Evolutionary conservation across 106 monocot genomes (phyloP).

Genomic region (Phalaenopsis aphrodite): DNA sequence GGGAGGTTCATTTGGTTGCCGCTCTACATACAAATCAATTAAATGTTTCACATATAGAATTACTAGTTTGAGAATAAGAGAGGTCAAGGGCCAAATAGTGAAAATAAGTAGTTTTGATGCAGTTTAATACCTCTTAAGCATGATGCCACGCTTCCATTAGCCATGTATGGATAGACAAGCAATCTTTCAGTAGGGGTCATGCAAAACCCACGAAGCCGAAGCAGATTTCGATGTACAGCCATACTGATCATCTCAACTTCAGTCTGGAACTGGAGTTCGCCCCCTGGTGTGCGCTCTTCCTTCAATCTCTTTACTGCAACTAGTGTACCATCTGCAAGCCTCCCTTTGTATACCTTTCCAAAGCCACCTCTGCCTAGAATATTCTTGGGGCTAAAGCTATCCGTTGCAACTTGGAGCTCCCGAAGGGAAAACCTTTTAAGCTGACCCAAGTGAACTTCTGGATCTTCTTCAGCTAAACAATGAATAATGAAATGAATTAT

Average conservation of each 20-base stretch:
- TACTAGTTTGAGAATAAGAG: no score
- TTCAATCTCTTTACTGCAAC: conserved; percentile 87
- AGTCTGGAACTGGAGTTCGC: conserved; percentile 71
- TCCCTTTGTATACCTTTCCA: conserved; percentile 91
- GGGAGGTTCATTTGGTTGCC: conserved; percentile 53
- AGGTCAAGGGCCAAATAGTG: no score
- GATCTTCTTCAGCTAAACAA: conserved; percentile 81
- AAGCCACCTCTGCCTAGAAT: conserved; percentile 91
- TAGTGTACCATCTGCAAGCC: conserved; percentile 69
- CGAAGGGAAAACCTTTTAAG: conserved; percentile 85
- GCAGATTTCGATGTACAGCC: conserved; percentile 69
- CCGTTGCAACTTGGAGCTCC: conserved; percentile 90
- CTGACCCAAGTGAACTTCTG: conserved; percentile 88
- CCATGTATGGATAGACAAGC: conserved; percentile 81
- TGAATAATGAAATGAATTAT: neutral
- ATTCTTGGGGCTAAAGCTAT: conserved; percentile 74
- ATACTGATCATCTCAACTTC: conserved; percentile 80
- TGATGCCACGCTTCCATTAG: conserved; percentile 75
- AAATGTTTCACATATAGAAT: neutral
- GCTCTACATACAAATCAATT: conserved; percentile 21
- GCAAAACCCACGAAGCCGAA: conserved; percentile 68
- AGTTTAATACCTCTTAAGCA: conserved; percentile 52
- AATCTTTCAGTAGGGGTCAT: conserved; percentile 69
- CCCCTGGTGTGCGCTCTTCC: conserved; percentile 64
- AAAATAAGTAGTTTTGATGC: no score